These are phyloP conservation scores for Kockovaella imperatae DNA, from an alignment of 768 basidiomycete species.

Conservation along the genomic window DNA sequence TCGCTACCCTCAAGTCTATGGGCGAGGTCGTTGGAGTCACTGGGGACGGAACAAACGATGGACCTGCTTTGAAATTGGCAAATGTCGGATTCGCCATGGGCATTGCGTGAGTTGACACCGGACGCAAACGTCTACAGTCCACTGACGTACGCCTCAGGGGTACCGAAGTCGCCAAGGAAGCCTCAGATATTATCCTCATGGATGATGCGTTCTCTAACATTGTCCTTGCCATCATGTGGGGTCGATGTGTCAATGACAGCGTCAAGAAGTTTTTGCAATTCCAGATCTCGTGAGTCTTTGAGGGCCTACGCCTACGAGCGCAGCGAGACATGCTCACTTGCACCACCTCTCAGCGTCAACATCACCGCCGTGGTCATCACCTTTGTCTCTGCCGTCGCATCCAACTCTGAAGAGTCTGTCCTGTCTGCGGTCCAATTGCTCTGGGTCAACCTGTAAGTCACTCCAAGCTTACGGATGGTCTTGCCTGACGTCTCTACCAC, in stretches of 20 bases:
- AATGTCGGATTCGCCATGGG: slow-evolving; percentile 76
- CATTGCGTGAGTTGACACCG: slow-evolving; percentile 25
- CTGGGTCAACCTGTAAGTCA: slow-evolving; percentile 98
- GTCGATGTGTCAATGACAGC: slow-evolving; percentile 94
- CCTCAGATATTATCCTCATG: slow-evolving; percentile 98
- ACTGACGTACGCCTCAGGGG: slow-evolving; percentile 76
- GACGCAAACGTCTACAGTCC: too few relatives aligned
- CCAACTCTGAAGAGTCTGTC: slow-evolving; percentile 67
- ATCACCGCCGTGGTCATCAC: slow-evolving; percentile 92
- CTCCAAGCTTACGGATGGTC: slow-evolving; percentile 6
- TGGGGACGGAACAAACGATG: slow-evolving; percentile 97
- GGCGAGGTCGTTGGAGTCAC: slow-evolving; percentile 87
- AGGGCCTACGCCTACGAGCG: too few relatives aligned
- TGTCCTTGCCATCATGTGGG: slow-evolving; percentile 98
- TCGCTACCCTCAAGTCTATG: slow-evolving; percentile 73
- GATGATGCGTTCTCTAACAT: slow-evolving; percentile 69
- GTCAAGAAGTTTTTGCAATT: slow-evolving; percentile 97
- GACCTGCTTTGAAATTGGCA: slow-evolving; percentile 88
- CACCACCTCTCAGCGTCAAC: slow-evolving; percentile 56
- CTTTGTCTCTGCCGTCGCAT: slow-evolving; percentile 80
- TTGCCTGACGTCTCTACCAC: neutral
- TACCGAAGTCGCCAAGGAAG: slow-evolving; percentile 97
- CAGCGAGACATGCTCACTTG: slow-evolving; percentile 41
- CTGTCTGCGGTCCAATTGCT: slow-evolving; percentile 90
- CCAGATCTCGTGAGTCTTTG: slow-evolving; percentile 46